Evolutionary conservation across 371 early-diverging fungal genomes (phyloP).

Genomic region (Funneliformis caledonium): DNA sequence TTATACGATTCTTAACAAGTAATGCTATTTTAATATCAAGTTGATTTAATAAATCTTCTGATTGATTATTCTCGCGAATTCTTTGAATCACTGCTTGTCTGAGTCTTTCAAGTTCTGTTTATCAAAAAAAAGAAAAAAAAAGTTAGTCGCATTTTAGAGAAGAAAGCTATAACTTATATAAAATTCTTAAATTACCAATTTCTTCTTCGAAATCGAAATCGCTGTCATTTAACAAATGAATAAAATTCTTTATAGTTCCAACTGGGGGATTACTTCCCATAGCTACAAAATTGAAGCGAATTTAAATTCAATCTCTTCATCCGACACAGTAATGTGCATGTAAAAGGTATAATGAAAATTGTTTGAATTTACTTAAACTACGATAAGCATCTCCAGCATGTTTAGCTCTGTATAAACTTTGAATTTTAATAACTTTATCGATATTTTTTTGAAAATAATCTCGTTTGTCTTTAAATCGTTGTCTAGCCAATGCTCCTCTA

Average conservation of each 20-base stretch:
- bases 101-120: constrained; percentile 79
- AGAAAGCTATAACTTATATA: constrained; percentile 12
- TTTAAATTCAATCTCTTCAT: neutral
- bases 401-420: constrained; percentile 83
- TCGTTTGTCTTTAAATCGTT: constrained; percentile 58
- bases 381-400: constrained; percentile 80
- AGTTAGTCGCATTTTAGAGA: neutral
- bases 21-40: constrained; percentile 97
- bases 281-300: constrained; percentile 48
- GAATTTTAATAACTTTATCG: constrained; percentile 82
- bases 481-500: constrained; percentile 69
- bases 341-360: neutral
- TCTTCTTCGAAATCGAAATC: constrained; percentile 94
- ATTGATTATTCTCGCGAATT: constrained; percentile 88
- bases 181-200: constrained; percentile 48
- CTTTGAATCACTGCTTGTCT: constrained; percentile 83
- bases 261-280: constrained; percentile 78
- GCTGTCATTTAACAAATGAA: constrained; percentile 88
- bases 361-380: constrained; percentile 68
- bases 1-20: constrained; percentile 95
- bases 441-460: constrained; percentile 70
- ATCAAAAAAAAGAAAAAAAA: constrained; percentile 34
- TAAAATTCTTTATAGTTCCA: constrained; percentile 82
- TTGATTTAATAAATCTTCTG: constrained; percentile 83
- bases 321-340: neutral